phyloP scores from a whole-genome alignment of 495 filamentous ascomycete species.

The Trichoderma asperelloides region DNA sequence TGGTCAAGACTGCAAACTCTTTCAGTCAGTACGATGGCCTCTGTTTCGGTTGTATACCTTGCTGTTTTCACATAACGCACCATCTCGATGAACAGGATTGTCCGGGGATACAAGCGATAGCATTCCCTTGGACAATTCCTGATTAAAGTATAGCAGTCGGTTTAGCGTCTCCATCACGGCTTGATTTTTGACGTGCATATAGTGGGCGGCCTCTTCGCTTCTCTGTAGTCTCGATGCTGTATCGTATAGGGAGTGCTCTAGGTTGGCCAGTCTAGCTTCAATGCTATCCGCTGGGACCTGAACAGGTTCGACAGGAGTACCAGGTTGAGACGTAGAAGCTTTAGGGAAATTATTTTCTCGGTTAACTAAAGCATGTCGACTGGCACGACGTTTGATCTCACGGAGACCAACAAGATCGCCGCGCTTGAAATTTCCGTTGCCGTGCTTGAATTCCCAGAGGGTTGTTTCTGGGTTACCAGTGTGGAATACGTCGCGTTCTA shows the following conservation, averaged over 20 bases:
- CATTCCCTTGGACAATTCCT: conserved; percentile 67
- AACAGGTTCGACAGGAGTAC: conserved; percentile 75
- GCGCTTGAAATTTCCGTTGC: conserved; percentile 92
- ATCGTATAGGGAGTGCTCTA: conserved; percentile 81
- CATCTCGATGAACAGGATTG: conserved; percentile 51
- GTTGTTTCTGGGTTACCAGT: conserved; percentile 92
- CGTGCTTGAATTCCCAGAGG: conserved; percentile 98
- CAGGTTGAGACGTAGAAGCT: conserved; percentile 61
- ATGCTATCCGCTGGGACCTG: conserved; percentile 46
- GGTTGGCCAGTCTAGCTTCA: conserved; percentile 62
- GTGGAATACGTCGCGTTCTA: conserved; percentile 98
- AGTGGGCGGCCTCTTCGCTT: conserved; percentile 73
- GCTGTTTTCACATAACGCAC: conserved; percentile 33
- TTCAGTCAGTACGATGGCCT: conserved; percentile 14
- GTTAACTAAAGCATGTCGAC: conserved; percentile 88
- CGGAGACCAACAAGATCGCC: conserved; percentile 85
- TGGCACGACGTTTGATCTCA: conserved; percentile 96
- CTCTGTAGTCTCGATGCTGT: conserved; percentile 65
- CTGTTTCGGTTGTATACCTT: not conserved
- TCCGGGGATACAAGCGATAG: conserved; percentile 59
- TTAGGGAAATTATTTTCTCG: conserved; percentile 83
- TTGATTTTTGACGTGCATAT: conserved; percentile 72
- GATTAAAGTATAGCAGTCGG: conserved; percentile 56
- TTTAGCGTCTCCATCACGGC: conserved; percentile 71
- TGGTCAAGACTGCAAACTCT: conserved; percentile 50